Percentiles rank a stretch among this genome's conserved stretches.
Conservation (phyloP, 805 yeast genomes). For the Kazachstania taianensis region DNA sequence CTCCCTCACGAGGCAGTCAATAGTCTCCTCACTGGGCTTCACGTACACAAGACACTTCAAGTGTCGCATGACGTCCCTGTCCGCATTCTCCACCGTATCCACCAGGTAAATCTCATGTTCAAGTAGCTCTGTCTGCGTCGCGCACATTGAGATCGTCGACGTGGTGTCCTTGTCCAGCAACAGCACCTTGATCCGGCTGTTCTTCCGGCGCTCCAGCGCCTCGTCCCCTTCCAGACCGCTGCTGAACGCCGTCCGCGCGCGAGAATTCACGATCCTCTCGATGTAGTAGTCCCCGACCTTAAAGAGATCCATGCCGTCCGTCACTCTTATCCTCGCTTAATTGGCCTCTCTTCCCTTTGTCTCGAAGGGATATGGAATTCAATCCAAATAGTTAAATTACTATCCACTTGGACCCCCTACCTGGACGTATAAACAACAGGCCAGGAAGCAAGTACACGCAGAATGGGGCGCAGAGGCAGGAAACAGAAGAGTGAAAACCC, state of each 20-base stretch:
- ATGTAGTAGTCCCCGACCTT: slow-evolving; percentile 37
- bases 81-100: slow-evolving; percentile 52
- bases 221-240: background rate
- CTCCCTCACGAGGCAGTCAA: slow-evolving; percentile 54
- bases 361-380: too few relatives aligned
- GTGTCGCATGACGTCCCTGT: slow-evolving; percentile 66
- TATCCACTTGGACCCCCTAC: too few relatives aligned
- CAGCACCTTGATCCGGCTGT: slow-evolving; percentile 52
- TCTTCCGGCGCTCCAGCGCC: background rate
- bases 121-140: slow-evolving; percentile 78
- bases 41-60: slow-evolving; percentile 72
- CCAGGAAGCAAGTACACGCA: background rate
- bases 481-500: background rate
- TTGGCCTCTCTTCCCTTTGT: too few relatives aligned
- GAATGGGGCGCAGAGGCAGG: slow-evolving; percentile 16
- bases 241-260: slow-evolving; percentile 8
- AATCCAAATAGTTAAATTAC: too few relatives aligned
- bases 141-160: slow-evolving; percentile 73
- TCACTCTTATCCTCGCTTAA: too few relatives aligned
- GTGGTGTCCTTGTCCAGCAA: slow-evolving; percentile 75
- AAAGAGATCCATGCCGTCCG: slow-evolving; percentile 35
- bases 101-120: slow-evolving; percentile 77
- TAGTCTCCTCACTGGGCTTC: slow-evolving; percentile 58
- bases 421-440: too few relatives aligned
- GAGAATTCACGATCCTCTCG: slow-evolving; percentile 30